A percentile compares a stretch with the other conserved stretches of the same genome.
These are phyloP conservation scores for Fraxinus platypoda DNA, from an alignment of 305 asterid species.

Conservation along the genomic window DNA sequence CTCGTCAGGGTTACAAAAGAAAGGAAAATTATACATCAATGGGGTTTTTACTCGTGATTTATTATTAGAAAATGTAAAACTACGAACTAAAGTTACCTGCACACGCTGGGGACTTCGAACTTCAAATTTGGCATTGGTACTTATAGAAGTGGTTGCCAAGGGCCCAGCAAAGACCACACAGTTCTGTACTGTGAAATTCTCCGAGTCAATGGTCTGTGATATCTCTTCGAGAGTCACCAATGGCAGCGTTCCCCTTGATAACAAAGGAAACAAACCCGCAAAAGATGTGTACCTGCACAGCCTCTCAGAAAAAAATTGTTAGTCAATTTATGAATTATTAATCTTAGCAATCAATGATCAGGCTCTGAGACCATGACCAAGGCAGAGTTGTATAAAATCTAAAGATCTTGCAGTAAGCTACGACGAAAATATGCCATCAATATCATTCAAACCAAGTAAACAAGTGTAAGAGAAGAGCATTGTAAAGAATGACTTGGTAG, in stretches of 20 bases:
- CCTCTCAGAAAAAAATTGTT: not conserved
- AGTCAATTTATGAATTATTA: not conserved
- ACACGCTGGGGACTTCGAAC: slow-evolving; percentile 93
- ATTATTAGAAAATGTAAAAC: not conserved
- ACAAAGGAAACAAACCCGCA: slow-evolving; percentile 66
- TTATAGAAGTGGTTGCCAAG: slow-evolving; percentile 67
- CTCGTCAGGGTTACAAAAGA: not conserved
- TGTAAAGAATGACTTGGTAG: not conserved
- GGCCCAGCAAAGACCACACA: slow-evolving; percentile 75
- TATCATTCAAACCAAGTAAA: not conserved
- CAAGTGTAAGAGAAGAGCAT: not conserved
- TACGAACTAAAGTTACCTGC: slow-evolving; percentile 47
- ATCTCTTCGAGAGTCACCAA: slow-evolving; percentile 77
- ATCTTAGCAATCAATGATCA: not conserved
- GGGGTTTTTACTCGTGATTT: not conserved
- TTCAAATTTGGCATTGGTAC: slow-evolving; percentile 86
- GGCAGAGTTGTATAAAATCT: not conserved
- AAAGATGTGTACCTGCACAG: slow-evolving; percentile 75
- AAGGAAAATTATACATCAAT: not conserved
- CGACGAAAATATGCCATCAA: not conserved
- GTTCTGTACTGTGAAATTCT: slow-evolving; percentile 69
- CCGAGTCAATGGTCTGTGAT: slow-evolving; percentile 78
- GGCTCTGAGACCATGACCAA: not conserved
- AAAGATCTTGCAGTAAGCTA: not conserved
- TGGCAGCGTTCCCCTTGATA: slow-evolving; percentile 60